A percentile compares a stretch with the other conserved stretches of the same genome.
Conservation (phyloP, 2,329 filamentous ascomycete species). For the Hypoxylon sp. region DNA sequence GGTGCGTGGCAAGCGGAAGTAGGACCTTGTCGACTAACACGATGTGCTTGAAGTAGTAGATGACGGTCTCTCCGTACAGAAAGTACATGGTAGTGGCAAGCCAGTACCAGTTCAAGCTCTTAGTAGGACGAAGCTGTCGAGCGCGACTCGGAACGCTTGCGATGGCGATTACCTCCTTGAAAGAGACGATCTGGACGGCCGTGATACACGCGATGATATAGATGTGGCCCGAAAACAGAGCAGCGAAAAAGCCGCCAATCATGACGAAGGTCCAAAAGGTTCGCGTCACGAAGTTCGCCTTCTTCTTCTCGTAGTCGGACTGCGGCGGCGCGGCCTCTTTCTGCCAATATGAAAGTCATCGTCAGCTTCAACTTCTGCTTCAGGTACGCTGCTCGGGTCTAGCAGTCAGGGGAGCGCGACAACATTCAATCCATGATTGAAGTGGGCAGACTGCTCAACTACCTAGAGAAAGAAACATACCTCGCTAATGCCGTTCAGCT, state of each 20-base stretch:
- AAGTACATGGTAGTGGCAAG: conserved; percentile 99
- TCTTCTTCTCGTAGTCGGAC: conserved; percentile 96
- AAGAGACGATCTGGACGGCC: conserved; percentile 92
- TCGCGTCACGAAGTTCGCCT: conserved; percentile 94
- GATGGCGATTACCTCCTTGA: conserved; percentile 99
- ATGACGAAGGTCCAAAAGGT: conserved; percentile 99
- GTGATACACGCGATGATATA: conserved; percentile 96
- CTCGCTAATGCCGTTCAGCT: conserved; percentile 51
- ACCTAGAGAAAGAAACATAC: conserved; percentile 28
- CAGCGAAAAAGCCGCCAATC: conserved; percentile 90
- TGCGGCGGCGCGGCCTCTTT: conserved; percentile 53
- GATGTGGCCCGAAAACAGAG: conserved; percentile 95
- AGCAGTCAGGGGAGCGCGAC: background rate
- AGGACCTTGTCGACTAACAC: conserved; percentile 93
- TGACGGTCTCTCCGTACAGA: conserved; percentile 96
- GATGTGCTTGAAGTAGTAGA: conserved; percentile 99
- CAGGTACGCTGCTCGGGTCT: background rate
- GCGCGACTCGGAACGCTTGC: conserved; percentile 92
- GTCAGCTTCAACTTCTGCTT: conserved; percentile 7
- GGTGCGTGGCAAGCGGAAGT: conserved; percentile 92
- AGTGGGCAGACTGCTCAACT: background rate
- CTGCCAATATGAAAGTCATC: conserved; percentile 44
- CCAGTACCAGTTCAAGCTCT: conserved; percentile 99
- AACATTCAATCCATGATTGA: background rate
- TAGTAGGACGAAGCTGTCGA: conserved; percentile 89